Percentiles rank a stretch among this genome's conserved stretches.
Evolutionary conservation across 2,329 filamentous ascomycete species (phyloP).

Genomic region (Cercospora janseana): DNA sequence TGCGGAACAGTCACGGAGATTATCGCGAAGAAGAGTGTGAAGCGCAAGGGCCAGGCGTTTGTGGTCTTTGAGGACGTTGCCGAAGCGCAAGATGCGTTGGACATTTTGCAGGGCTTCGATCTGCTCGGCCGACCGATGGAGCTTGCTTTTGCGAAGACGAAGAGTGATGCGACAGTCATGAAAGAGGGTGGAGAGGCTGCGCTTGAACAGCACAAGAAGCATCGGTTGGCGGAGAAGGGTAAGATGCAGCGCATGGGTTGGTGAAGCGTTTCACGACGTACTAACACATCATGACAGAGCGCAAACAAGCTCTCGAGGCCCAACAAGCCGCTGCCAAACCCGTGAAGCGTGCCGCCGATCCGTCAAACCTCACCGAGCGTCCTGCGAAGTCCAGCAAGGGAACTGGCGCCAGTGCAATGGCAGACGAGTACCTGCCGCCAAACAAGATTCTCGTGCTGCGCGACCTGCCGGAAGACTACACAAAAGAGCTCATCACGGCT

Average conservation of each 20-base stretch:
- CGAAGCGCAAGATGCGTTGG: constrained; percentile 75
- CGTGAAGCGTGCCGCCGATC: constrained; percentile 54
- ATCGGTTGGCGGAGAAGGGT: constrained; percentile 88
- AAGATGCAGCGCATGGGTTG: constrained; percentile 20
- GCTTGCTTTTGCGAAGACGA: constrained; percentile 74
- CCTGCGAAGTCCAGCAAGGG: constrained; percentile 70
- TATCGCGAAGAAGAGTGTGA: constrained; percentile 83
- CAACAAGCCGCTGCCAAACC: constrained; percentile 63
- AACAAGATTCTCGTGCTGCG: constrained; percentile 97
- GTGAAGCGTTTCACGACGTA: constrained; percentile 48
- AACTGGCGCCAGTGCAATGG: constrained; percentile 69
- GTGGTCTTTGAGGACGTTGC: constrained; percentile 83
- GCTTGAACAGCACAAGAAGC: constrained; percentile 81
- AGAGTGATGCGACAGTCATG: constrained; percentile 84
- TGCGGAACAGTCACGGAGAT: constrained; percentile 84
- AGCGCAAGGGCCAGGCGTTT: constrained; percentile 93
- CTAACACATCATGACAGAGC: constrained; percentile 48
- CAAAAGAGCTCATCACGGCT: constrained; percentile 71
- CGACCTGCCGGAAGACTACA: constrained; percentile 84
- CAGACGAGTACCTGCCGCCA: constrained; percentile 96
- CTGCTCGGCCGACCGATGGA: constrained; percentile 89
- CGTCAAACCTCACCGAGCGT: constrained; percentile 43
- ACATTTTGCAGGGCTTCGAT: constrained; percentile 88
- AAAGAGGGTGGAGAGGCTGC: constrained; percentile 72
- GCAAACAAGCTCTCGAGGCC: constrained; percentile 79